Percentiles rank a stretch among this genome's conserved stretches.
phyloP scores from a whole-genome alignment of 2,329 filamentous ascomycete species.

The Pyricularia pennisetigena region DNA sequence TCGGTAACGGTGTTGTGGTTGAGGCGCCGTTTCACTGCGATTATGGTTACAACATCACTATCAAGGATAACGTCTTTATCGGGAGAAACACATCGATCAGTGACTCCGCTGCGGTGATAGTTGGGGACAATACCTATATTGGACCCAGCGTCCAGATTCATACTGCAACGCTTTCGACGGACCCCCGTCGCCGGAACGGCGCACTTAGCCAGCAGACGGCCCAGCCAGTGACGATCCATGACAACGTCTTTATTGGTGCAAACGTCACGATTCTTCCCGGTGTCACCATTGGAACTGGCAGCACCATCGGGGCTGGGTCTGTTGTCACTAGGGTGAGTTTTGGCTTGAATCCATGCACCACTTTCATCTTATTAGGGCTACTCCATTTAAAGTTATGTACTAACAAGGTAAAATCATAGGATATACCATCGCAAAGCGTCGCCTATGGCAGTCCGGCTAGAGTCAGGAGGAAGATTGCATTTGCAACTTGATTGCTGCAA shows the following conservation, averaged over 20 bases:
- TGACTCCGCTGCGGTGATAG: conserved; percentile 74
- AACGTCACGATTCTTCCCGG: conserved; percentile 70
- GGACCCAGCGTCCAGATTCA: conserved; percentile 83
- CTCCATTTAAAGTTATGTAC: neutral
- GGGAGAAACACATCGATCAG: conserved; percentile 76
- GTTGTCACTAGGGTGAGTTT: conserved; percentile 65
- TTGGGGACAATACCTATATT: conserved; percentile 68
- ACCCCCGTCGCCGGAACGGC: conserved; percentile 64
- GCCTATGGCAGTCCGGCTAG: conserved; percentile 14
- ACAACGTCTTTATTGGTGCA: conserved; percentile 77
- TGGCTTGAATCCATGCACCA: neutral
- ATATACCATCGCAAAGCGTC: conserved; percentile 8
- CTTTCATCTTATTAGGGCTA: neutral
- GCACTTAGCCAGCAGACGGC: conserved; percentile 63
- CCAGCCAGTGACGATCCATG: conserved; percentile 65
- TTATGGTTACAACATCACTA: conserved; percentile 88
- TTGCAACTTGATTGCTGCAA: neutral
- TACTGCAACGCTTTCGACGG: conserved; percentile 62
- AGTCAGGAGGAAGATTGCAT: conserved; percentile 7
- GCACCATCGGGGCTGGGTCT: conserved; percentile 71
- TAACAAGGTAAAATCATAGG: neutral
- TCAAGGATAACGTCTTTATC: conserved; percentile 78
- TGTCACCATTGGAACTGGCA: conserved; percentile 69
- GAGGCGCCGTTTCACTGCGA: conserved; percentile 88
- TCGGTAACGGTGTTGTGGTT: conserved; percentile 69